Evolutionary conservation across 179 eudicot genomes (phyloP).

Genomic region (Corrigiola litoralis): DNA sequence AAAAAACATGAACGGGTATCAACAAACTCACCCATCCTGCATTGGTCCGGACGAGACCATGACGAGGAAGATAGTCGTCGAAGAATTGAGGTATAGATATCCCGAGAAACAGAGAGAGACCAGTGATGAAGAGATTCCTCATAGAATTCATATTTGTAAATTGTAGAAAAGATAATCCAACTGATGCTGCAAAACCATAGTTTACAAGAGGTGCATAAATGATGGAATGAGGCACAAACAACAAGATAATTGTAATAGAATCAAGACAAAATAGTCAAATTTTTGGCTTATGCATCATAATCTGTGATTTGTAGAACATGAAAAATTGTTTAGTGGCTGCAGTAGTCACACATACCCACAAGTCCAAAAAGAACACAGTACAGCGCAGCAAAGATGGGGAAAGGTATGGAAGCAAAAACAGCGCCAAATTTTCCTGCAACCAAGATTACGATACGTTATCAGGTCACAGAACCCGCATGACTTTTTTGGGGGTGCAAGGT

Average conservation of each 20-base stretch:
- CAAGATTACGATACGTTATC: background rate
- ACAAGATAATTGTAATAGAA: background rate
- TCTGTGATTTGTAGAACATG: background rate
- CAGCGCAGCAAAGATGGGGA: conserved; percentile 84
- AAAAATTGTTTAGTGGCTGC: background rate
- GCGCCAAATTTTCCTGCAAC: conserved; percentile 98
- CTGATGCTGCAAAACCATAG: conserved; percentile 62
- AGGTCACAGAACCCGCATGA: background rate
- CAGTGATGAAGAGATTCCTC: conserved; percentile 91
- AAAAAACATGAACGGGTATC: no score
- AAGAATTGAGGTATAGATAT: conserved; percentile 91
- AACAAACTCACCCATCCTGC: conserved; percentile 83
- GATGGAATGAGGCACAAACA: background rate
- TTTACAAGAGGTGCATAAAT: background rate
- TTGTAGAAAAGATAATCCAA: conserved; percentile 92
- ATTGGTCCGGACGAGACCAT: conserved; percentile 85
- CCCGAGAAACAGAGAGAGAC: conserved; percentile 91
- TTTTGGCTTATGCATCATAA: background rate
- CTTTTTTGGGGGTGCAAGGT: background rate
- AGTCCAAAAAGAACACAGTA: conserved; percentile 92
- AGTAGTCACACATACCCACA: conserved; percentile 56
- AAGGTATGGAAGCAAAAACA: conserved; percentile 94
- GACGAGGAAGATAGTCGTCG: conserved; percentile 43
- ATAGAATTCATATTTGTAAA: conserved; percentile 98
- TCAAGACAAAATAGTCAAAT: background rate